phyloP scores from a whole-genome alignment of 2,329 filamentous ascomycete species.

The Epichloe coenophiala region DNA sequence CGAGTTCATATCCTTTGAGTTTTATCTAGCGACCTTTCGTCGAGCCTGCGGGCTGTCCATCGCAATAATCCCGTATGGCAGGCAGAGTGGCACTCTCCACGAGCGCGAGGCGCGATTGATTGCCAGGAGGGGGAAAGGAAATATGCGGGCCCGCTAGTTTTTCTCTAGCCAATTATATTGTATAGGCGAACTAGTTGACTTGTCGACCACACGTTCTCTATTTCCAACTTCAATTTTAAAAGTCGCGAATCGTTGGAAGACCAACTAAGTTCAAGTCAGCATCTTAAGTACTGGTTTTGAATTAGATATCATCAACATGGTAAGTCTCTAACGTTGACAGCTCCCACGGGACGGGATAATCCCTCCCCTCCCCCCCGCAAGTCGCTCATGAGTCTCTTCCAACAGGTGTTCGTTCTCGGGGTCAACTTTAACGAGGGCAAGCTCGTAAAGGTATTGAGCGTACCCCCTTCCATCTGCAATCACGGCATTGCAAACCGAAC shows the following conservation, averaged over 20 bases:
- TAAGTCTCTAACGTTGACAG: not conserved
- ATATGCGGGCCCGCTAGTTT: too few species aligned
- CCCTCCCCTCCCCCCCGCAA: too few species aligned
- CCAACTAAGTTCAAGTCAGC: not conserved
- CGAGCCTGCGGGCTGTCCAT: too few species aligned
- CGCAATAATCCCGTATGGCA: too few species aligned
- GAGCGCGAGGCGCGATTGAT: too few species aligned
- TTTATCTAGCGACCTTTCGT: too few species aligned
- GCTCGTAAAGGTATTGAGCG: conserved; percentile 58
- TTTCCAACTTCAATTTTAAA: not conserved
- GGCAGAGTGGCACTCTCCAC: too few species aligned
- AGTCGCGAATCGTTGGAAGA: not conserved
- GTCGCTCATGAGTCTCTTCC: not conserved
- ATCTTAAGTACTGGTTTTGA: not conserved
- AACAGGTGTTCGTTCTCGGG: conserved; percentile 70
- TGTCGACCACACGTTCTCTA: too few species aligned
- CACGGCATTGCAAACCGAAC: not conserved
- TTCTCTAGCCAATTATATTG: too few species aligned
- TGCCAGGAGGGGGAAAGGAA: too few species aligned
- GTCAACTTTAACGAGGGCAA: conserved; percentile 73
- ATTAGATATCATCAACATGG: not conserved
- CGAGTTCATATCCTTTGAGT: too few species aligned
- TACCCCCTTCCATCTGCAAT: not conserved
- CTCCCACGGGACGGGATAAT: not conserved
- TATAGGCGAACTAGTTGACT: too few species aligned